Evolutionary conservation across 192 early-diverging fungal species (phyloP), one percentile per base, ranked within the genome.

Genomic region (Gaertneriomyces sp.): DNA sequence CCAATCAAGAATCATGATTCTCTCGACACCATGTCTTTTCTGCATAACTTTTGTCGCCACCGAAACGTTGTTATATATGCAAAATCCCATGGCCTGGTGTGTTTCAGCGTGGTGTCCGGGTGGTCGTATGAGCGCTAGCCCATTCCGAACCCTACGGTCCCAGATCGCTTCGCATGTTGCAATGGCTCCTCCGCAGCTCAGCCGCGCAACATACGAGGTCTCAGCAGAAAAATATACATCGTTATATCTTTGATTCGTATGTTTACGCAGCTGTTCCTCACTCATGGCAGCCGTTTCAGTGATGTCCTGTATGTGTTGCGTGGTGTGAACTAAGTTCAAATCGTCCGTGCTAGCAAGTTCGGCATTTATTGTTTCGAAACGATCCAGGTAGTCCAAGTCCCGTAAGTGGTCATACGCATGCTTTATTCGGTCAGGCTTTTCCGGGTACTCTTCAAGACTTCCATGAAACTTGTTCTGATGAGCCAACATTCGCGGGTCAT

Each of bases 81-180:
- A 96, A 55, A 95, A 98, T 6, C 94, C 94, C 83, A 87, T 79
- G 25, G 68, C 77, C 53, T 80, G 74, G 55, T 85, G 78, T 5
- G 70, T 53, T 57, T 93, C 93, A 0, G 95, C 90, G 73, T 96
- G 95, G 76, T 98, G 95, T 10, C 95, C 95, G 1, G 95, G 95
- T 4, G 95, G 95, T 66, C 95, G 79, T 14, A 98, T 81, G 46
- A 95, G 86, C 0, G 94, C 94, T 63, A 98, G 78, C 0, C 88
- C 93, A 62, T 93, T 92, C 10, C 78, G 58, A 38, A 93, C 79
- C 14, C 67, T 60, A 17, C 88, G 86, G 0, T 40, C 63, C 12
- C 81, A 83, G 0, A 98, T 91, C 14, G 85, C 85, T 25, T 83
- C 71, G 62, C 90, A 90, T 6, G 89, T 66, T 47, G 87, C 79